Base-by-base conservation (phyloP, 2,329 filamentous ascomycete species). In the Hortaea werneckii region DNA sequence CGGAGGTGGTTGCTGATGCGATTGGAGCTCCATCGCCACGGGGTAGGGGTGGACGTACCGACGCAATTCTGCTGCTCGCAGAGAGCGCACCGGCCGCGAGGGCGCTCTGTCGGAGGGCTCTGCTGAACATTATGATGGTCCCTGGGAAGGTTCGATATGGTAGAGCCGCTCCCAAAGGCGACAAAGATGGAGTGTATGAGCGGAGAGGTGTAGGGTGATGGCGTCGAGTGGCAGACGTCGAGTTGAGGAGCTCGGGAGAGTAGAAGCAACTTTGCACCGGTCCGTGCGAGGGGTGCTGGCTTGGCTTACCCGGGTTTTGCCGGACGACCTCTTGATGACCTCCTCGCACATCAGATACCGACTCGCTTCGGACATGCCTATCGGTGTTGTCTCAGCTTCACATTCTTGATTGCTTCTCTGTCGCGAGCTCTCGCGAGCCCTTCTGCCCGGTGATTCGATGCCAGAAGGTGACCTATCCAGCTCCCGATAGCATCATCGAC, bases 81-180 rank as follows among this genome's bases (percentile, higher is more conserved):
- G 87, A 87, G 77, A 94, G 81, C 76, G 87, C 87, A 77, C 87
- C 85, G 75, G 90, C 86, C 74, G 86, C 85, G 79, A 89, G 88
- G 78, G 85, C 85, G 73, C 88, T 94, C 80, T 94, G 88, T 78
- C 89, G 83, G 76, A 96, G 80, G 78, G 90, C 89, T 83, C 86
- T 94, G 77, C 90, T 87, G 81, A 95, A 94, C 90, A 96, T 95
- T 76, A 72, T 78, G 70, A 70, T 67, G 76, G 61, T 65, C 61
- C 62, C 65, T 59, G 63, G 66, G 62, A 66, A 60, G 61, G 62
- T 66, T 65, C 66, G 65, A 46, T 49, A 44, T 55, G 48, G 48
- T 43, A 40, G 48, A 42, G 54, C 53, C 55, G 55, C 54, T 58
- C 55, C 55, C 55, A 54, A 57, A 52, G 32, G 58, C 58, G 54